Base-by-base conservation (phyloP, 2,329 filamentous ascomycete species). In the Exophiala xenobiotica region DNA sequence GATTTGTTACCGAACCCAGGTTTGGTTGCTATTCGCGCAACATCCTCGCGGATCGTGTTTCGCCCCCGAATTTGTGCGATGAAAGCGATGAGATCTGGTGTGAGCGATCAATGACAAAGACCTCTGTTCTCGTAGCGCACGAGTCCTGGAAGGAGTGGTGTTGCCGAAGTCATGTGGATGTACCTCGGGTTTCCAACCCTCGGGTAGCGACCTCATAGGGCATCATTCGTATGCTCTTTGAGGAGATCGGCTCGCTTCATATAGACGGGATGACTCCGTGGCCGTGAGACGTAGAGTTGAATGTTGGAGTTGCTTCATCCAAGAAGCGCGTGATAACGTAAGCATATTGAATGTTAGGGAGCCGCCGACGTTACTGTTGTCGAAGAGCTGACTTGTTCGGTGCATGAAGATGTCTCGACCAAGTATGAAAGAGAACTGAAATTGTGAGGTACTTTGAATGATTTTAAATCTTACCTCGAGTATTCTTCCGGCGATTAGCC, bases 401-500 rank as follows among this genome's bases (percentile, higher is more conserved):
- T n/a, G n/a, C n/a, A n/a, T n/a, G 35, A 49, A 37, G 27, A 37
- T 38, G 29, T n/a, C 11, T 44, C 41, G 22, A 12, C 33, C 26
- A 14, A n/a, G 20, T 14, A n/a, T 20, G 38, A 26, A 52, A 23
- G 38, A 27, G 24, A 47, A 43, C 19, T 40, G 38, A 43, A 44
- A 45, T 53, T 37, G 20, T 18, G 27, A 44, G 49, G 42, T 26
- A 52, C 46, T 37, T 42, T 12, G 35, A 12, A 35, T 49, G 53
- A 56, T 56, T 56, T 56, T 56, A 56, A 56, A 56, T 46, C 33
- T 20, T 44, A 20, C 27, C 29, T 39, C 12, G 20, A 49, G 14
- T n/a, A 19, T n/a, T 33, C 24, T 33, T 26, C 14, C n/a, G 6
- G n/a, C 26, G n/a, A 14, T 33, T 18, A 24, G 23, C 46, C 11